Evolutionary conservation across 179 eudicot species (phyloP).

Genomic region (Spinacia oleracea): DNA sequence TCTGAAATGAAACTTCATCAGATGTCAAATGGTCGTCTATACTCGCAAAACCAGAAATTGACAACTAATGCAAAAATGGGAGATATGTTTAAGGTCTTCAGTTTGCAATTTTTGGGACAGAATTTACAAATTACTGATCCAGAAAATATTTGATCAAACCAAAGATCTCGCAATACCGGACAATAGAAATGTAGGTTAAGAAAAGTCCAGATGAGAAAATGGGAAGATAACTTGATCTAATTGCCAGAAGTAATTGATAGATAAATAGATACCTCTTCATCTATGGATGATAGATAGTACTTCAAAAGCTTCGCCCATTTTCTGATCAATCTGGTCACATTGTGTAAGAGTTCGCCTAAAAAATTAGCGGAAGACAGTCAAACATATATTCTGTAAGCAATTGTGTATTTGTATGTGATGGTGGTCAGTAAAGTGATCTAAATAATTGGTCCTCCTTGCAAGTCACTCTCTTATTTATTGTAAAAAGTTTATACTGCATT

Average conservation of each 20-base stretch:
- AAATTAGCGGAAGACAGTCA: slow-evolving; percentile 1
- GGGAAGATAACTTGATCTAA: background rate
- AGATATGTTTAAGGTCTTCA: background rate
- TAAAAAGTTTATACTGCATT: background rate
- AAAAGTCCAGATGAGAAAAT: background rate
- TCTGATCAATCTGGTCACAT: slow-evolving; percentile 42
- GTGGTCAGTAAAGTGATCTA: slow-evolving; percentile 11
- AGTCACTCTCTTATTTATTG: background rate
- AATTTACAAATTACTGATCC: background rate
- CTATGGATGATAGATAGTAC: slow-evolving; percentile 63
- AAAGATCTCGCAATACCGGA: background rate
- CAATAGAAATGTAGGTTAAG: background rate
- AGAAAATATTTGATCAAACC: background rate
- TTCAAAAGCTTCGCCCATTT: slow-evolving; percentile 71
- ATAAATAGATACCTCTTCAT: slow-evolving; percentile 70
- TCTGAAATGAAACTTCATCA: background rate
- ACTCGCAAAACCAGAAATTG: background rate
- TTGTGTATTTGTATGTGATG: background rate
- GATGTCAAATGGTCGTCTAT: background rate
- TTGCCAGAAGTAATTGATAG: background rate
- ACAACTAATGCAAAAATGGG: background rate
- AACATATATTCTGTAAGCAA: background rate
- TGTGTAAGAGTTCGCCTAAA: slow-evolving; percentile 59
- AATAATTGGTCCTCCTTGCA: background rate
- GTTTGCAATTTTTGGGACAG: background rate